Evolutionary conservation across 768 basidiomycete genomes (phyloP).

Genomic region (Gloeopeniophorella convolvens): DNA sequence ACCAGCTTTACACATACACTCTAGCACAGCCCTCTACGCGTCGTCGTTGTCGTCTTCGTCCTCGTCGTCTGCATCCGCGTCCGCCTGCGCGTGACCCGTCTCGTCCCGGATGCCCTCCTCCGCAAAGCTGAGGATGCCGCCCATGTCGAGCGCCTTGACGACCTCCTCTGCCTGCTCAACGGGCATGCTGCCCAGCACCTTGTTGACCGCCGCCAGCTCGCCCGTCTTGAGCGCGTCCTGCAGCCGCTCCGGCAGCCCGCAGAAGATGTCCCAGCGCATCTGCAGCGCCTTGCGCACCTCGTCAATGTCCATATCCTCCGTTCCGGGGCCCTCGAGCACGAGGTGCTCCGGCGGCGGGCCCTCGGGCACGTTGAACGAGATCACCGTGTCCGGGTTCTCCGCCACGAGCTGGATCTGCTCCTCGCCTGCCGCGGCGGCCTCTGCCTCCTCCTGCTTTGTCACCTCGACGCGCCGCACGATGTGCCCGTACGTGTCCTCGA

Average conservation of each 20-base stretch:
- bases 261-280: constrained; percentile 88
- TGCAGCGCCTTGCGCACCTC: constrained; percentile 83
- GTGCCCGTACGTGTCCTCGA: constrained; percentile 80
- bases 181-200: constrained; percentile 79
- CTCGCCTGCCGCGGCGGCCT: constrained; percentile 37
- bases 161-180: constrained; percentile 78
- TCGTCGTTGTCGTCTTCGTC: neutral
- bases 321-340: constrained; percentile 82
- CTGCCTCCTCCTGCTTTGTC: constrained; percentile 51
- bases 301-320: constrained; percentile 73
- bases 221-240: constrained; percentile 73
- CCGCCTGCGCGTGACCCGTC: constrained; percentile 32
- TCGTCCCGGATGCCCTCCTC: constrained; percentile 69
- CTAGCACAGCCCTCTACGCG: neutral
- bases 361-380: constrained; percentile 90
- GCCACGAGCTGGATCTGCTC: constrained; percentile 96
- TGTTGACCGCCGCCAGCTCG: constrained; percentile 77
- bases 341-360: constrained; percentile 90
- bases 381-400: constrained; percentile 67
- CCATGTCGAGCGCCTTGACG: constrained; percentile 74
- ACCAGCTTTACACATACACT: neutral
- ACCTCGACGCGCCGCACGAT: constrained; percentile 68
- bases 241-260: constrained; percentile 59
- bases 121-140: constrained; percentile 85
- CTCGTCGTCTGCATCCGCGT: constrained; percentile 21